phyloP scores from a whole-genome alignment of 2,329 filamentous ascomycete genomes.

The Trichoderma simmonsii region DNA sequence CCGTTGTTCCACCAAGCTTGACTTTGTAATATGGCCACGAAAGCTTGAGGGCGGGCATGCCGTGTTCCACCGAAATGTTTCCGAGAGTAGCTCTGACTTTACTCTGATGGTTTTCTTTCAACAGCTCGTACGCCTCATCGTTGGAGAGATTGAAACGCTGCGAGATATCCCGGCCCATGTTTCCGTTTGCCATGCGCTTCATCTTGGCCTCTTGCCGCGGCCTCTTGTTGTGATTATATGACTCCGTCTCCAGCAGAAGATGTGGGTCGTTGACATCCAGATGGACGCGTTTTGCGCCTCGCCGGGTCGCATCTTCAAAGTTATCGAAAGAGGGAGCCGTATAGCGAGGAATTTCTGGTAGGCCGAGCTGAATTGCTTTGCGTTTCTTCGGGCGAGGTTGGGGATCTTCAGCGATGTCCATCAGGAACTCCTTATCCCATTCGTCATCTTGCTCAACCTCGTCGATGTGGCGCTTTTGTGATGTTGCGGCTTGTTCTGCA shows the following conservation, averaged over 20 bases:
- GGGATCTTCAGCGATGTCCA: constrained; percentile 44
- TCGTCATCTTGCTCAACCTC: constrained; percentile 53
- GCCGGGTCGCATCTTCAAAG: constrained; percentile 69
- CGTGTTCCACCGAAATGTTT: constrained; percentile 90
- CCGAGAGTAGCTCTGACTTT: constrained; percentile 91
- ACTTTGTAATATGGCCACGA: constrained; percentile 97
- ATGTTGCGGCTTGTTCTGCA: constrained; percentile 33
- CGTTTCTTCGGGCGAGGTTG: constrained; percentile 63
- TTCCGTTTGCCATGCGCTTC: constrained; percentile 65
- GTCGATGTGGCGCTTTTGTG: constrained; percentile 32
- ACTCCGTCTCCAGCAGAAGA: constrained; percentile 77
- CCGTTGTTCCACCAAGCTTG: constrained; percentile 70
- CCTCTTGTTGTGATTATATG: constrained; percentile 60
- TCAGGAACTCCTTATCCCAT: constrained; percentile 60
- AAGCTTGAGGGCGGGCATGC: constrained; percentile 83
- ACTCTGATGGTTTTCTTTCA: constrained; percentile 96
- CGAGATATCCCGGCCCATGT: constrained; percentile 68
- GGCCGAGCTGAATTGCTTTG: constrained; percentile 57
- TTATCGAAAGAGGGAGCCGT: constrained; percentile 74
- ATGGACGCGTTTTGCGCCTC: constrained; percentile 72
- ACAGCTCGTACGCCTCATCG: constrained; percentile 88
- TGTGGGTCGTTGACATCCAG: constrained; percentile 87
- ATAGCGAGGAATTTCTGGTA: constrained; percentile 57
- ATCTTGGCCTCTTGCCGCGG: constrained; percentile 54
- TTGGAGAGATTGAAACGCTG: constrained; percentile 94